Conservation (phyloP, 306 rosid genomes). For the Citrullus mucosospermus region DNA sequence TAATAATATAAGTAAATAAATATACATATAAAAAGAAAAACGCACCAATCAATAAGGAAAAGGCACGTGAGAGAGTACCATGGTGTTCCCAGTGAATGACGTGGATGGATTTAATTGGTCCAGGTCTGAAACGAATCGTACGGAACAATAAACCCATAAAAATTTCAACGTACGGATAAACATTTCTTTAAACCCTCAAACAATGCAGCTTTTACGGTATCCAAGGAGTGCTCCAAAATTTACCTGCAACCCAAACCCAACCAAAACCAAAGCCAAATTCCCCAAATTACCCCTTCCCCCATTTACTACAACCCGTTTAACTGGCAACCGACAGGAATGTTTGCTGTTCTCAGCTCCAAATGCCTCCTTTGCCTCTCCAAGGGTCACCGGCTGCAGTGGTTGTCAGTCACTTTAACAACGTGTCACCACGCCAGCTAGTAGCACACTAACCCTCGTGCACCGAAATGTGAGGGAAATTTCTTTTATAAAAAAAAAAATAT, state of each 20-base stretch:
- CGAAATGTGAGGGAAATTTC: not conserved
- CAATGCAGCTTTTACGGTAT: not conserved
- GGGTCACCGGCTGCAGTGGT: constrained; percentile 47
- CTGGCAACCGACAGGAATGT: constrained; percentile 69
- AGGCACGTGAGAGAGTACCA: constrained; percentile 28
- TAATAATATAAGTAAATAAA: not conserved
- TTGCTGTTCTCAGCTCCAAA: constrained; percentile 12
- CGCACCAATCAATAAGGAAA: not conserved
- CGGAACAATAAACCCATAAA: constrained; percentile 1
- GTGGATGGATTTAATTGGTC: constrained; percentile 8
- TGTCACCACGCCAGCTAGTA: constrained; percentile 1
- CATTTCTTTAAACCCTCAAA: not conserved
- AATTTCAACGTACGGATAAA: constrained; percentile 27
- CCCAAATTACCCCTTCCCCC: not conserved
- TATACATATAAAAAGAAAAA: not conserved
- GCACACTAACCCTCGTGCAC: constrained; percentile 16
- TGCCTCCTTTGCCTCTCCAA: not conserved
- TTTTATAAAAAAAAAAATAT: not conserved
- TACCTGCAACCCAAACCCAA: constrained; percentile 11
- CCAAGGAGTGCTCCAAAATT: constrained; percentile 12
- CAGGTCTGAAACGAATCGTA: constrained; percentile 9
- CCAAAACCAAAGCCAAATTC: not conserved
- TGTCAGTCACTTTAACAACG: constrained; percentile 28
- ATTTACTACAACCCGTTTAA: constrained; percentile 3
- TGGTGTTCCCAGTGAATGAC: not conserved